phyloP scores from a whole-genome alignment of 306 rosid species.

The Vigna trinervia region DNA sequence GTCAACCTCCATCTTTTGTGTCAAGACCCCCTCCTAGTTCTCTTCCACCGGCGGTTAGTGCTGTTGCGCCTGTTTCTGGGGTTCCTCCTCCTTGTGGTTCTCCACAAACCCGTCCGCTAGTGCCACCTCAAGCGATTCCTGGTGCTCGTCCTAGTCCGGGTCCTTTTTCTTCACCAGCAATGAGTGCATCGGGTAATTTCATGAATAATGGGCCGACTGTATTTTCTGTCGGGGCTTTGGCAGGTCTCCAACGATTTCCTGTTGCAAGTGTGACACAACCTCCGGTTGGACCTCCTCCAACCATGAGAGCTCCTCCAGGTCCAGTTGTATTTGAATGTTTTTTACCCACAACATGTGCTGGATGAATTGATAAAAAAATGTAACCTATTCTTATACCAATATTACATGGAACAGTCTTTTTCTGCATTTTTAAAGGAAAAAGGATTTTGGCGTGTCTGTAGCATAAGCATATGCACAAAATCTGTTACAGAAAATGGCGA shows the following conservation, averaged over 20 bases:
- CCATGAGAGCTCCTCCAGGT: slow-evolving; percentile 63
- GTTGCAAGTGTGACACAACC: slow-evolving; percentile 53
- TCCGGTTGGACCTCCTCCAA: slow-evolving; percentile 62
- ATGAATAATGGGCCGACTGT: too few relatives aligned
- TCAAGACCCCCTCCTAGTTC: slow-evolving; percentile 67
- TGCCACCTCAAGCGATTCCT: slow-evolving; percentile 37
- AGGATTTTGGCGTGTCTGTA: slow-evolving; percentile 1
- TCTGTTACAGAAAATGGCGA: too few relatives aligned
- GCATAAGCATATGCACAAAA: neutral
- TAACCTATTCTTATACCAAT: neutral
- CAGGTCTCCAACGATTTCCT: slow-evolving; percentile 68
- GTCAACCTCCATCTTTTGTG: slow-evolving; percentile 53
- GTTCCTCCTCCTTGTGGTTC: slow-evolving; percentile 57
- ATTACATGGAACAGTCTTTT: neutral
- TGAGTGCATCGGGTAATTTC: slow-evolving; percentile 11
- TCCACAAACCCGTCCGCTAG: slow-evolving; percentile 55
- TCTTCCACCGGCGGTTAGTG: slow-evolving; percentile 50
- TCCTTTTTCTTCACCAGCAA: slow-evolving; percentile 51
- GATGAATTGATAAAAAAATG: slow-evolving; percentile 30
- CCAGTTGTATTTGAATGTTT: slow-evolving; percentile 34
- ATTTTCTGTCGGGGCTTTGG: slow-evolving; percentile 14
- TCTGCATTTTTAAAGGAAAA: slow-evolving; percentile 2
- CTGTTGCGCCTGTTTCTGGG: slow-evolving; percentile 52
- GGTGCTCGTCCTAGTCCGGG: slow-evolving; percentile 60
- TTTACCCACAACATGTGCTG: slow-evolving; percentile 14